These are phyloP conservation scores for Xerocomellus amylosporus DNA, from an alignment of 768 basidiomycete genomes.

Conservation along the genomic window DNA sequence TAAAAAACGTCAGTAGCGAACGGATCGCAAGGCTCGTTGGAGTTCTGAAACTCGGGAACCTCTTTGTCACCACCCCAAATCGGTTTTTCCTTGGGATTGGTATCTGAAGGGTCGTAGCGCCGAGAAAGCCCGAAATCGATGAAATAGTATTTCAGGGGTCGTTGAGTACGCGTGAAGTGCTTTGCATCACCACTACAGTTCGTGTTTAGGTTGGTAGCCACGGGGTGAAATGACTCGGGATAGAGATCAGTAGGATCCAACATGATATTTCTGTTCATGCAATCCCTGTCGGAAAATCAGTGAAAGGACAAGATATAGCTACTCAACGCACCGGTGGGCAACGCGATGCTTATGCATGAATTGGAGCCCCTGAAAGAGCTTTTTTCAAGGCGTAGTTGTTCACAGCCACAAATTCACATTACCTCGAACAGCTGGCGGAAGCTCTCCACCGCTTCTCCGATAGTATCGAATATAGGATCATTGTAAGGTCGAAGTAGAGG, in stretches of 20 bases:
- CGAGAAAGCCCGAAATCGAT: neutral
- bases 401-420: neutral
- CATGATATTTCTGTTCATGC: constrained; percentile 23
- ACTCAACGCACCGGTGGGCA: constrained; percentile 1
- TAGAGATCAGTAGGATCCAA: constrained; percentile 13
- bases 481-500: constrained; percentile 33
- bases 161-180: neutral
- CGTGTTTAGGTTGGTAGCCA: neutral
- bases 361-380: constrained; percentile 16
- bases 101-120: neutral
- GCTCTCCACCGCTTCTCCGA: constrained; percentile 19
- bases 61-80: neutral
- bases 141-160: neutral
- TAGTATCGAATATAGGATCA: constrained; percentile 25
- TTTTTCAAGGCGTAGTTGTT: neutral
- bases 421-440: constrained; percentile 34
- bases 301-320: neutral
- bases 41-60: neutral
- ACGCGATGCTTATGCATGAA: constrained; percentile 23
- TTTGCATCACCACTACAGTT: neutral
- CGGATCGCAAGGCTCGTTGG: neutral
- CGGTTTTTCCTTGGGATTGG: neutral
- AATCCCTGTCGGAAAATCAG: constrained; percentile 14
- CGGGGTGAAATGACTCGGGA: neutral
- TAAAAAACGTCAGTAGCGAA: neutral